Percentiles rank a stretch among this genome's conserved stretches.
phyloP scores from a whole-genome alignment of 148 eudicot species.

The Linanthus parryae region DNA sequence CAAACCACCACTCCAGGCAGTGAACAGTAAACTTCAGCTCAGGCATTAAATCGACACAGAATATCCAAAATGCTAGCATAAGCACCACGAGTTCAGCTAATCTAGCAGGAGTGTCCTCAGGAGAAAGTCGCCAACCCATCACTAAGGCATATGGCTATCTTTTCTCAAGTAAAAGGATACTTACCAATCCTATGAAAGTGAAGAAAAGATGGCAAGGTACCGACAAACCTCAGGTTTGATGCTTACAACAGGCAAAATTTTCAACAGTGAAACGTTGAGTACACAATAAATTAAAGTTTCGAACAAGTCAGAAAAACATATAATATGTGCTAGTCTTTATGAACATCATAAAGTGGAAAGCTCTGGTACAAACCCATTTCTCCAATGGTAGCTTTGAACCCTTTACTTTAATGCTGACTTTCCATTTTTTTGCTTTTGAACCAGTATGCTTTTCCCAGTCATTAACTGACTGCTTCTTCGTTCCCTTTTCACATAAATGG shows the following conservation, averaged over 20 bases:
- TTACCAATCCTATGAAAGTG: no score
- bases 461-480: conserved; percentile 49
- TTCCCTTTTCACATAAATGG: conserved; percentile 73
- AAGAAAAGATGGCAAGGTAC: no score
- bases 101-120: no score
- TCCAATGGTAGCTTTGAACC: conserved; percentile 60
- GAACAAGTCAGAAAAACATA: conserved; percentile 2
- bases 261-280: not conserved
- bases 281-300: not conserved
- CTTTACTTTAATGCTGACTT: conserved; percentile 76
- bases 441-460: conserved; percentile 99
- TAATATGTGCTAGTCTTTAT: not conserved
- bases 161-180: no score
- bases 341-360: not conserved
- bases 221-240: not conserved
- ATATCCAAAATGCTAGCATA: no score
- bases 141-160: no score
- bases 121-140: no score
- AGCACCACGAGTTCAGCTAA: no score
- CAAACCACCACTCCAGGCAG: no score
- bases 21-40: no score
- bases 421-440: conserved; percentile 92
- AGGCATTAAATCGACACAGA: no score
- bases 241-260: not conserved
- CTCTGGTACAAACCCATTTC: conserved; percentile 60